Evolutionary conservation across 228 moss, liverwort and hornwort genomes (phyloP).

Genomic region (Sphagnum magellanicum): DNA sequence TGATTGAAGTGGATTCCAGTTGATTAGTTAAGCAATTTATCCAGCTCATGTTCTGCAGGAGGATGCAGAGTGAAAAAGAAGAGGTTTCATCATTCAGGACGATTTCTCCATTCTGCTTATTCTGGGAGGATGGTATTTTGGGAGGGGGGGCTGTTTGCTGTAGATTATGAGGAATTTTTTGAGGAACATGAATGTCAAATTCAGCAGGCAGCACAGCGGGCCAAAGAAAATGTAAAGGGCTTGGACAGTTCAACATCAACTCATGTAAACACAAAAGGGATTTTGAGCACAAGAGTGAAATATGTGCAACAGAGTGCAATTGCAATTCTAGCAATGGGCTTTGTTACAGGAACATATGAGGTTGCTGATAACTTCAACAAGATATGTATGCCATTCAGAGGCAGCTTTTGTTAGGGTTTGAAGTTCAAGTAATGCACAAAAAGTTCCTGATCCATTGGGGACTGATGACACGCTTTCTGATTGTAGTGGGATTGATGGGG

Average conservation of each 20-base stretch:
- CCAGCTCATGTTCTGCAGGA: conserved; percentile 31
- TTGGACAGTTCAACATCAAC: conserved; percentile 17
- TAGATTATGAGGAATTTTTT: conserved; percentile 65
- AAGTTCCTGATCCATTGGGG: conserved; percentile 28
- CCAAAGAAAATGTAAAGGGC: conserved; percentile 21
- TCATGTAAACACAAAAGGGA: conserved; percentile 30
- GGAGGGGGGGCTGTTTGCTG: conserved; percentile 8
- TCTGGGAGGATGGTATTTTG: conserved; percentile 25
- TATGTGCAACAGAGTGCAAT: conserved; percentile 28
- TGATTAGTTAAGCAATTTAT: too few species aligned
- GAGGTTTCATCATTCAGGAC: conserved; percentile 62
- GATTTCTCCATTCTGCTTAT: conserved; percentile 64
- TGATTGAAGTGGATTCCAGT: too few species aligned
- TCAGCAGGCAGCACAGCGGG: conserved; percentile 41
- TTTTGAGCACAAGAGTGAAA: conserved; percentile 33
- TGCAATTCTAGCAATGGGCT: conserved; percentile 43
- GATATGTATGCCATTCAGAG: conserved; percentile 24
- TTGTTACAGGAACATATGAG: conserved; percentile 31
- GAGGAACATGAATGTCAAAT: conserved; percentile 60
- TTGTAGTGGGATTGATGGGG: conserved; percentile 34
- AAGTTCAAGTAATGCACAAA: conserved; percentile 18
- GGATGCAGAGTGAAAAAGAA: conserved; percentile 51
- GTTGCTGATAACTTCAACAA: conserved; percentile 30
- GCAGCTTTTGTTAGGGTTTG: conserved; percentile 10
- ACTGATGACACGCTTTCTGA: conserved; percentile 17